Conservation (phyloP, 345 rosid species). For the Draba incana region DNA sequence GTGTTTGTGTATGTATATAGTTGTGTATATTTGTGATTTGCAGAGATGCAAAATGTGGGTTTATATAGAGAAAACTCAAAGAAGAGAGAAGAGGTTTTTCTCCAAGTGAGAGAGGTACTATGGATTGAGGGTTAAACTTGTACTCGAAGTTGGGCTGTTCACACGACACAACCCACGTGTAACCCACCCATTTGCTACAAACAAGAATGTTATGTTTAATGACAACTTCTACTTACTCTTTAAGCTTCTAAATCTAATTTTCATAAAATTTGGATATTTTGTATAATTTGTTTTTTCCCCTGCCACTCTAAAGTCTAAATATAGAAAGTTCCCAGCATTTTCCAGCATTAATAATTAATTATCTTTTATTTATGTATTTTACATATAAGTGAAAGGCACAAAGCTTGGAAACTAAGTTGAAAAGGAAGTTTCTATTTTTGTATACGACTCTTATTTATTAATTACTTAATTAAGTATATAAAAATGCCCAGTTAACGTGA, state of each 20-base stretch:
- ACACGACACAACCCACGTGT: constrained; percentile 19
- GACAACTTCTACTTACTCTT: constrained; percentile 1
- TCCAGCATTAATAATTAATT: neutral
- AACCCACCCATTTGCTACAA: neutral
- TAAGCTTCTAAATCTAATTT: neutral
- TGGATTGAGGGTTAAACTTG: neutral
- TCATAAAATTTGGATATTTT: neutral
- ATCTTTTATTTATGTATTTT: too few species aligned
- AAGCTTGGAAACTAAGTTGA: neutral
- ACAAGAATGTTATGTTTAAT: neutral
- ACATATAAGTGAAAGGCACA: neutral
- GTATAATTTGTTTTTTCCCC: neutral
- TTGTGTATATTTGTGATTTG: neutral
- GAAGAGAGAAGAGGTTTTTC: neutral
- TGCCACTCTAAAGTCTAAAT: constrained; percentile 8
- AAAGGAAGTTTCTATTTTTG: neutral
- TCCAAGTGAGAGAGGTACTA: neutral
- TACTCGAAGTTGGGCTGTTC: neutral
- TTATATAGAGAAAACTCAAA: constrained; percentile 12
- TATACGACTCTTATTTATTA: too few species aligned
- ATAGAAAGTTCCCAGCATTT: neutral
- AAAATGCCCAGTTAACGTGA: too few species aligned
- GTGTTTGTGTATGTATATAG: neutral
- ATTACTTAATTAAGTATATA: too few species aligned
- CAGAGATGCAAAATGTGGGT: neutral